Evolutionary conservation across 2,329 filamentous ascomycete genomes (phyloP), one percentile per base, ranked within the genome.

Genomic region (Botrytis deweyae): DNA sequence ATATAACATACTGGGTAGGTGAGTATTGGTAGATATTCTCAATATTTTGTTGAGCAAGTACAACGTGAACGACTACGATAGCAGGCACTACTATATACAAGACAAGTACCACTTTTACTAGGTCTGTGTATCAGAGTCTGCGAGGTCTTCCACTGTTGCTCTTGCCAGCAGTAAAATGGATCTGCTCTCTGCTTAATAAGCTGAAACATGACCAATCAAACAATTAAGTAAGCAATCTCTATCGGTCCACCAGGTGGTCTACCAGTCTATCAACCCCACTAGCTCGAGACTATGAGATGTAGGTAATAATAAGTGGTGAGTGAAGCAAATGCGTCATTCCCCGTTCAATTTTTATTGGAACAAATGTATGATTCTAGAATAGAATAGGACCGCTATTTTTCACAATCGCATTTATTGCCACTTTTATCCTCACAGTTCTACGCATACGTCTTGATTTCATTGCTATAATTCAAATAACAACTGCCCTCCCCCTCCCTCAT

Each of bases 401-500:
- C 40, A 40, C 40, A 40, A n/a, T n/a, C 49, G 16, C 25, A 55
- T n/a, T n/a, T 25, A 55, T n/a, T n/a, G 25, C 12, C 49, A n/a
- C n/a, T 55, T 12, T n/a, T 5, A n/a, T 55, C n/a, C 49, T n/a
- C 12, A 55, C 16, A n/a, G 2, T 16, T n/a, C 20, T 25, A 7
- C 59, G 2, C 44, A 52, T n/a, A 38, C 64, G 12, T 38, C 12
- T 22, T 22, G 44, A 29, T 20, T 29, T 1, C n/a, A 44, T 70
- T 33, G 38, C 22, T 16, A 61, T 38, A 8, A 36, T n/a, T 25
- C 29, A 38, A 25, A n/a, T 40, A 6, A 42, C 38, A 61, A 40
- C 20, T 16, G 16, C 40, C 40, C 3, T 14, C 42, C n/a, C 42
- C n/a, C 44, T 42, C 42, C n/a, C 58, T 42, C 68, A 78, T 29